Evolutionary conservation across 371 early-diverging fungal species (phyloP).

Genomic region (Nematocida sp.): DNA sequence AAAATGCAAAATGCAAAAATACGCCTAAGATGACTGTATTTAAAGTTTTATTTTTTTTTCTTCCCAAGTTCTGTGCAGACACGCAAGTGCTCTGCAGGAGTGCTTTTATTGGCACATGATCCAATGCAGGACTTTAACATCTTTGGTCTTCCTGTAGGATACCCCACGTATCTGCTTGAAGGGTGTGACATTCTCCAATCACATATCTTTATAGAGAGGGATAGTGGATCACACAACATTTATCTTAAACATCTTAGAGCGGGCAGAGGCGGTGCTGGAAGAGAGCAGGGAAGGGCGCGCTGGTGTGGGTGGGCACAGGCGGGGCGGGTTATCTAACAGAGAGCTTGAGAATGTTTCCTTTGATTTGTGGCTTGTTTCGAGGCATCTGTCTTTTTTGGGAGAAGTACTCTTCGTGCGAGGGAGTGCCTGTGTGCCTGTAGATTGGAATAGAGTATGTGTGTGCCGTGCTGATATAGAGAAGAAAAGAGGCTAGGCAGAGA

Average conservation of each 20-base stretch:
- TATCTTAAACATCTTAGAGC: slow-evolving; percentile 18
- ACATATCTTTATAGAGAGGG: slow-evolving; percentile 52
- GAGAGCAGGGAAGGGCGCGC: too few species aligned
- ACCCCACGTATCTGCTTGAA: slow-evolving; percentile 35
- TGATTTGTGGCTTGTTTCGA: background rate
- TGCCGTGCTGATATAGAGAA: too few species aligned
- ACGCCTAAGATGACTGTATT: too few species aligned
- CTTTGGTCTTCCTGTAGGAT: background rate
- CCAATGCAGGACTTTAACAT: background rate
- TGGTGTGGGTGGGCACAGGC: background rate
- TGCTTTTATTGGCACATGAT: slow-evolving; percentile 44
- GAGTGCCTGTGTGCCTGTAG: too few species aligned
- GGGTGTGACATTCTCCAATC: slow-evolving; percentile 54
- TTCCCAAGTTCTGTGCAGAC: slow-evolving; percentile 8
- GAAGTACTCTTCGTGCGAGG: background rate
- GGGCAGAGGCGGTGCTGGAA: too few species aligned
- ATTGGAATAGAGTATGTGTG: too few species aligned
- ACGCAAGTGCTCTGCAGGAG: too few species aligned
- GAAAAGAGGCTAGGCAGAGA: too few species aligned
- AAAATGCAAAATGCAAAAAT: too few species aligned
- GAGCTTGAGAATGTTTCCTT: background rate
- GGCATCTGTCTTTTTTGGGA: background rate
- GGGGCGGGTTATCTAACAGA: background rate
- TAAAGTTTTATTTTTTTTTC: too few species aligned
- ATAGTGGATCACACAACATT: slow-evolving; percentile 56